Evolutionary conservation across 139 green algal species (phyloP), one percentile per base, ranked within the genome.

Genomic region (Chlorella sp.): DNA sequence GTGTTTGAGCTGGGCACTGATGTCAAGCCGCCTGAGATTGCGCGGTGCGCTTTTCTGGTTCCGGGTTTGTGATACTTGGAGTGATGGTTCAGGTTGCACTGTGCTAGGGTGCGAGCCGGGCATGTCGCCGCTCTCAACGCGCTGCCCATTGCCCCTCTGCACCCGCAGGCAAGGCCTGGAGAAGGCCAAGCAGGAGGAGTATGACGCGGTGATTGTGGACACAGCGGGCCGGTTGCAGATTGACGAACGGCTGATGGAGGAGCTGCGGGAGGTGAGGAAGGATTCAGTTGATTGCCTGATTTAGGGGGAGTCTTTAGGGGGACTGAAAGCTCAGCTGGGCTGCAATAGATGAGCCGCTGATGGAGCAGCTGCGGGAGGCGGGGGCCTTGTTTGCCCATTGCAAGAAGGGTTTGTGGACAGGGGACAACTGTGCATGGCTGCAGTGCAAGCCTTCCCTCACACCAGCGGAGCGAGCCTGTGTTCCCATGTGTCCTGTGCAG

Each of bases 161-260:
- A 65, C 3, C 56, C 56, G 54, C 54, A 77, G 73, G 72, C 68
- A 88, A 69, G 96, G 95, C 6, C 76, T 98, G 74, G 91, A 87
- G 62, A 92, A 97, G 88, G 97, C 88, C 9, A 93, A 89, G 62
- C 51, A 83, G 32, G 84, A 92, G 48, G 91, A 91, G 20, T 89
- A 90, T 60, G 97, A 99, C 73, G 91, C 91, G 0, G 88, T 99
- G 38, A 98, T 99, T 84, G 90, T 99, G 0, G 97, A 99, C 92
- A 99, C 97, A 24, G 96, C 97, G 2, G 97, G 97, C 0, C 93
- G 97, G 14, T 91, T 99, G 82, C 94, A 98, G 88, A 94, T 99
- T n/a, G 94, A 99, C 84, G 88, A 90, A 26, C 81, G 88, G 60
- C 96, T 99, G 93, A 99, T 99, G 96, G 78, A 74, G 17, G 97